Evolutionary conservation across 495 filamentous ascomycete species (phyloP).

Genomic region (Pseudevernia furfuracea): DNA sequence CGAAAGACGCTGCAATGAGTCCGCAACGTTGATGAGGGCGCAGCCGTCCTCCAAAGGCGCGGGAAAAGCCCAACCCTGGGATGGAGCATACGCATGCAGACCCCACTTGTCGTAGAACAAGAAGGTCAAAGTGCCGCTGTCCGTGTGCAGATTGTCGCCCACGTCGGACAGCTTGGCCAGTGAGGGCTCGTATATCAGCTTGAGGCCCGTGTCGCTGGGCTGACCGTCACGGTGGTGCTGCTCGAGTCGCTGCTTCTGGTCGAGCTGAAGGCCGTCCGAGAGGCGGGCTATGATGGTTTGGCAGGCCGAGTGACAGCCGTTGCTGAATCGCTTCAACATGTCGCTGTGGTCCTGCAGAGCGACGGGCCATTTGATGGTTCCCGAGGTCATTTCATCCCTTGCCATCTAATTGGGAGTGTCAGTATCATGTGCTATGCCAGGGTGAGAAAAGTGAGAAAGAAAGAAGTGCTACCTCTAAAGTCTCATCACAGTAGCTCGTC

Average conservation of each 20-base stretch:
- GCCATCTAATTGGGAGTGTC: conserved; percentile 6
- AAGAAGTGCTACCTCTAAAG: conserved; percentile 1
- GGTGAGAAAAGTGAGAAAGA: neutral
- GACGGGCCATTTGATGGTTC: neutral
- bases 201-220: conserved; percentile 25
- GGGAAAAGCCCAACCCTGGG: neutral
- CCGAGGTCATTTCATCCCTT: neutral
- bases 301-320: neutral
- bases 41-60: conserved; percentile 21
- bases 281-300: neutral
- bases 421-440: neutral
- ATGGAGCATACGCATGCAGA: conserved; percentile 16
- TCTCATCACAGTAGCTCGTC: conserved; percentile 6
- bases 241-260: neutral
- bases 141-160: conserved; percentile 24
- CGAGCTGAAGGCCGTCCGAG: neutral
- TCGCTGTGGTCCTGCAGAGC: neutral
- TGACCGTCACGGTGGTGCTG: conserved; percentile 10
- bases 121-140: conserved; percentile 26
- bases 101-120: conserved; percentile 26
- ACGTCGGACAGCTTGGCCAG: conserved; percentile 19
- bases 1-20: conserved; percentile 28
- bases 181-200: conserved; percentile 23
- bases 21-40: conserved; percentile 30
- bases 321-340: conserved; percentile 1